phyloP scores from a whole-genome alignment of 441 rosid species.

The Dalechampia spathulata region DNA sequence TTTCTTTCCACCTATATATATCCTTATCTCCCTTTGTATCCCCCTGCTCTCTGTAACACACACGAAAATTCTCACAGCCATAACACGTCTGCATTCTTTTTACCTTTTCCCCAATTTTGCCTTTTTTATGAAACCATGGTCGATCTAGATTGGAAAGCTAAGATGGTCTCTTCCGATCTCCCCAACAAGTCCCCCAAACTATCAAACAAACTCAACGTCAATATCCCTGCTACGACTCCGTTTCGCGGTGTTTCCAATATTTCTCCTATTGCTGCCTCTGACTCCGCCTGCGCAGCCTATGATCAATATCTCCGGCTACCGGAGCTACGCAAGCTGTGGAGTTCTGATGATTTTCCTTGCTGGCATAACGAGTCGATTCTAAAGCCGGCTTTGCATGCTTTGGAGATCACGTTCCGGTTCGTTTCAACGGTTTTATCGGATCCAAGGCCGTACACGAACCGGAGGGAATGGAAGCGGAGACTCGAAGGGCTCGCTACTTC shows the following conservation, averaged over 20 bases:
- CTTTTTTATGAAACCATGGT: conserved; percentile 36
- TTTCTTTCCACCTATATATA: conserved; percentile 12
- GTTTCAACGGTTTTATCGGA: conserved; percentile 56
- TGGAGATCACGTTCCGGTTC: conserved; percentile 73
- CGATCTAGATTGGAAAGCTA: conserved; percentile 64
- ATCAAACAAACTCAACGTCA: conserved; percentile 41
- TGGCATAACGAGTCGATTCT: conserved; percentile 59
- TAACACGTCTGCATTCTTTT: not conserved
- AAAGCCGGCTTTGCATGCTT: conserved; percentile 65
- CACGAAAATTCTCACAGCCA: not conserved
- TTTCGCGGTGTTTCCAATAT: conserved; percentile 27
- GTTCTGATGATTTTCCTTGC: conserved; percentile 38
- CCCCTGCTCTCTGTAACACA: not conserved
- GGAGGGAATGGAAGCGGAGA: conserved; percentile 64
- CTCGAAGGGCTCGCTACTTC: conserved; percentile 54
- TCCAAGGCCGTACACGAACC: conserved; percentile 57
- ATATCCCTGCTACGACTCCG: conserved; percentile 31
- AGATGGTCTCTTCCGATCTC: conserved; percentile 45
- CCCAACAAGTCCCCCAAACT: conserved; percentile 42
- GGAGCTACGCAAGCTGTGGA: conserved; percentile 59
- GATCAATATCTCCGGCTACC: conserved; percentile 73
- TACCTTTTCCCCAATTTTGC: not conserved
- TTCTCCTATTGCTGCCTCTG: conserved; percentile 43
- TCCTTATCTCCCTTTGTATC: not conserved
- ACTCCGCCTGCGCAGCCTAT: conserved; percentile 57